These are phyloP conservation scores for Saccharomycopsis vini DNA, from an alignment of 805 yeast species.

Conservation along the genomic window DNA sequence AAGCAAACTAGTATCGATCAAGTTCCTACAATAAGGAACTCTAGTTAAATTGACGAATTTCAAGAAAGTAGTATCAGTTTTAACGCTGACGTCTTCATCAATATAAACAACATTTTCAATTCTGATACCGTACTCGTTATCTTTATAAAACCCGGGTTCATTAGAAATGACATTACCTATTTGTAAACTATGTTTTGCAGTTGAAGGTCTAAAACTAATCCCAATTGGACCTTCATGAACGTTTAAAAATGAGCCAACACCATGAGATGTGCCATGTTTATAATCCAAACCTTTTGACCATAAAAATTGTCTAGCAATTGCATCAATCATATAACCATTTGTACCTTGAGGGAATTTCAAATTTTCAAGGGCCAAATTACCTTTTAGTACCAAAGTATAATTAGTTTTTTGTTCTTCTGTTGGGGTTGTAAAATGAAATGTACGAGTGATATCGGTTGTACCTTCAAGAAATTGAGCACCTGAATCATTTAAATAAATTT, in stretches of 20 bases:
- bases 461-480: conserved; percentile 93
- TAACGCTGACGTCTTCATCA: conserved; percentile 36
- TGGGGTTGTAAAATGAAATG: conserved; percentile 60
- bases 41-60: conserved; percentile 78
- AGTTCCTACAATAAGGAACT: conserved; percentile 73
- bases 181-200: conserved; percentile 42
- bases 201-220: conserved; percentile 46
- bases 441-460: conserved; percentile 92
- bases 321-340: conserved; percentile 69
- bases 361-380: conserved; percentile 79
- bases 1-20: conserved; percentile 56
- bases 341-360: conserved; percentile 71
- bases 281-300: conserved; percentile 81
- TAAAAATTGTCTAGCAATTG: conserved; percentile 72
- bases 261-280: conserved; percentile 96
- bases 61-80: conserved; percentile 37
- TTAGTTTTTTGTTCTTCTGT: conserved; percentile 48
- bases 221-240: conserved; percentile 96
- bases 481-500: conserved; percentile 73
- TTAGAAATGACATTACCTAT: conserved; percentile 75
- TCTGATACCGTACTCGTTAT: conserved; percentile 83
- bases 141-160: conserved; percentile 92
- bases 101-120: conserved; percentile 75
- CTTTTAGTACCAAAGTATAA: conserved; percentile 83
- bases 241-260: conserved; percentile 83